A percentile compares a stretch with the other conserved stretches of the same genome.
phyloP scores from a whole-genome alignment of 306 rosid species.

The Trifolium repens region DNA sequence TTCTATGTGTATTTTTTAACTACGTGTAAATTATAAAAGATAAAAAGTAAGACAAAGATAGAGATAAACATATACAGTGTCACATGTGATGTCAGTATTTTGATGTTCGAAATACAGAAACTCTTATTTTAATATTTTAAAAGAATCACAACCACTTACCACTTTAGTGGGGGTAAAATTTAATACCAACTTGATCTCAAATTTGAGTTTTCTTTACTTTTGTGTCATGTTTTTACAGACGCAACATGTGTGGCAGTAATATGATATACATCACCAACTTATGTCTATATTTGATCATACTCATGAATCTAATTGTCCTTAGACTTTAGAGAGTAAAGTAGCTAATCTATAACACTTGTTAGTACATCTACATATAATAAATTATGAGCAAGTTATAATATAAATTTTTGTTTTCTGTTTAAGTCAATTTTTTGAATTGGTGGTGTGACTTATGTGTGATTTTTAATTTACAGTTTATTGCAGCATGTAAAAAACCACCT shows the following conservation, averaged over 20 bases:
- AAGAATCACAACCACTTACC: constrained; percentile 9
- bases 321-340: constrained; percentile 1
- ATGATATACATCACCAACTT: neutral
- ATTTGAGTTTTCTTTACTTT: constrained; percentile 5
- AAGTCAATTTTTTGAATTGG: no score
- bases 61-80: neutral
- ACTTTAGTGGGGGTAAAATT: neutral
- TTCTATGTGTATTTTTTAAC: neutral
- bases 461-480: constrained; percentile 73
- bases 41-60: neutral
- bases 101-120: neutral
- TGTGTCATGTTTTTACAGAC: neutral
- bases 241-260: neutral
- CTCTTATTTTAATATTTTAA: neutral
- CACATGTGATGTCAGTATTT: neutral
- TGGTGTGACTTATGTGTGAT: neutral
- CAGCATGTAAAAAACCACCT: constrained; percentile 96
- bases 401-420: no score
- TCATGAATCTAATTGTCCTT: neutral
- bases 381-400: neutral
- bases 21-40: neutral
- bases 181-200: constrained; percentile 21
- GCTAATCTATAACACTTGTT: neutral
- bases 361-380: neutral
- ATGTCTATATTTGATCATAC: neutral